phyloP scores from a whole-genome alignment of 1,284 basidiomycete genomes.

The Sporisorium graminicola region DNA sequence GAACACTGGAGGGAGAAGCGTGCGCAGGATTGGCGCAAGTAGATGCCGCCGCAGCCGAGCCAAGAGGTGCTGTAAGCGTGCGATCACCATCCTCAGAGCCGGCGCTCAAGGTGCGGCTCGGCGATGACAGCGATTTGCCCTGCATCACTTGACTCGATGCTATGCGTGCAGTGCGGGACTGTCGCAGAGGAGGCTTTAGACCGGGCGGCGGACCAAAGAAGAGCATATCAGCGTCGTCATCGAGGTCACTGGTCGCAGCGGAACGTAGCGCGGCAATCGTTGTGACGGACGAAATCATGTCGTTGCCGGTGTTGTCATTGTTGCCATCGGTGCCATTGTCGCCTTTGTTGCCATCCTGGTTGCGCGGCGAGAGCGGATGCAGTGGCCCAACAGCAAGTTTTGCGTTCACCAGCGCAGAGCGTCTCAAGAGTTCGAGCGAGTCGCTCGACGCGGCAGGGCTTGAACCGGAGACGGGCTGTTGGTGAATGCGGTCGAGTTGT shows the following conservation, averaged over 20 bases:
- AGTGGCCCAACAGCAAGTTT: not conserved
- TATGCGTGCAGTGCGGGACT: not conserved
- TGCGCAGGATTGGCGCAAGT: not conserved
- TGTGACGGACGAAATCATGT: not conserved
- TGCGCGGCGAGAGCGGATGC: not conserved
- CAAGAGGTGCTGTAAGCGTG: conserved; percentile 17
- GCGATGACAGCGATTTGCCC: not conserved
- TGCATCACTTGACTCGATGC: no score
- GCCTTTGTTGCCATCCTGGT: no score
- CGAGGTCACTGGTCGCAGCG: not conserved
- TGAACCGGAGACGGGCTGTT: not conserved
- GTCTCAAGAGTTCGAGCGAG: conserved; percentile 26
- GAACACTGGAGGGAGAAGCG: not conserved
- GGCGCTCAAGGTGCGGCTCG: not conserved
- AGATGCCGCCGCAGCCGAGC: not conserved
- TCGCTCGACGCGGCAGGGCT: not conserved
- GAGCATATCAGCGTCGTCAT: conserved; percentile 2
- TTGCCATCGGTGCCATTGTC: no score
- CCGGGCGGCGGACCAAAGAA: conserved; percentile 27
- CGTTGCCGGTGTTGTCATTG: no score
- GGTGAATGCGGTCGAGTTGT: conserved; percentile 8
- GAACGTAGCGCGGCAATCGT: not conserved
- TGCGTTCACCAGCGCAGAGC: conserved; percentile 15
- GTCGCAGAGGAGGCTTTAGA: not conserved
- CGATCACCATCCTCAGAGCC: conserved; percentile 12